Evolutionary conservation across 1,284 basidiomycete species (phyloP).

Genomic region (Ustilago tritici): DNA sequence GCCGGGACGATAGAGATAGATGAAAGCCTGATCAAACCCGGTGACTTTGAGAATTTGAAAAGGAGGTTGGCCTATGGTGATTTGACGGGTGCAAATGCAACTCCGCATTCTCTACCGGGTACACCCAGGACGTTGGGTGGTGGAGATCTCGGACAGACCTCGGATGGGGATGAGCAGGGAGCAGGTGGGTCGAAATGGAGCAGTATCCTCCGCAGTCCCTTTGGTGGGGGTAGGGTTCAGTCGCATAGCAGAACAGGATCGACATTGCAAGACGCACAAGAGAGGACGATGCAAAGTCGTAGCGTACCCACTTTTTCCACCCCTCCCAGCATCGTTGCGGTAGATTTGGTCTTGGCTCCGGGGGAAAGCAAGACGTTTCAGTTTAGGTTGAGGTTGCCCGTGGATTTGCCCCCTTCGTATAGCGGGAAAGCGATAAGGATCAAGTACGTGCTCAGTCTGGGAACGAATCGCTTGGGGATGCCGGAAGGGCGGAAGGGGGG

Average conservation of each 20-base stretch:
- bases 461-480: constrained; percentile 77
- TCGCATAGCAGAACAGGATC: constrained; percentile 72
- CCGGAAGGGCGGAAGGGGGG: constrained; percentile 73
- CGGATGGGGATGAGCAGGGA: constrained; percentile 13
- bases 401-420: constrained; percentile 88
- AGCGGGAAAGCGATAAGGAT: constrained; percentile 85
- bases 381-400: constrained; percentile 70
- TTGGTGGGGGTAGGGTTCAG: constrained; percentile 18
- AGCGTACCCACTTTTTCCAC: constrained; percentile 83
- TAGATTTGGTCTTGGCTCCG: constrained; percentile 81
- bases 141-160: constrained; percentile 58
- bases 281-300: constrained; percentile 67
- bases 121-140: constrained; percentile 58
- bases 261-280: constrained; percentile 74
- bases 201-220: constrained; percentile 32
- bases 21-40: constrained; percentile 70
- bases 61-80: constrained; percentile 65
- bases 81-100: constrained; percentile 52
- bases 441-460: constrained; percentile 87
- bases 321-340: constrained; percentile 84
- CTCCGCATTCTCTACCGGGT: constrained; percentile 31
- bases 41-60: constrained; percentile 70
- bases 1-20: constrained; percentile 77
- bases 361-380: constrained; percentile 80
- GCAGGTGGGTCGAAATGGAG: constrained; percentile 27